phyloP scores from a whole-genome alignment of 1,139 yeast genomes.

The Diutina scorzettiae region DNA sequence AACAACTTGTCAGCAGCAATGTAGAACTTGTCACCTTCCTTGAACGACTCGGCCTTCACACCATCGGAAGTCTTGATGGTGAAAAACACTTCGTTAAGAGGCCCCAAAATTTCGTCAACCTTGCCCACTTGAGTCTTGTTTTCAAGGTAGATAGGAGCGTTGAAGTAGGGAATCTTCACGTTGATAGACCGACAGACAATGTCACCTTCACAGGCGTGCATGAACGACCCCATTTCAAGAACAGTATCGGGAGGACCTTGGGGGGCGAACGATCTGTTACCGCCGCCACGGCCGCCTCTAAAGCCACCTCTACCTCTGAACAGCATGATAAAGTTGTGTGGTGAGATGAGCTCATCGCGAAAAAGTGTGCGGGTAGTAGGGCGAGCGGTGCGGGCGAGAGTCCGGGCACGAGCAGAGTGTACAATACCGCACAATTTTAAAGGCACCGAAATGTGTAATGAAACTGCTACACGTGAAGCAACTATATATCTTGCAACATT shows the following conservation, averaged over 20 bases:
- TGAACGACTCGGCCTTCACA: constrained; percentile 85
- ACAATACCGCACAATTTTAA: no score
- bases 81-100: constrained; percentile 91
- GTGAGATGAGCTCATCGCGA: constrained; percentile 4
- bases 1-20: constrained; percentile 91
- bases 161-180: constrained; percentile 92
- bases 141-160: constrained; percentile 95
- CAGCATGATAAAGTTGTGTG: constrained; percentile 16
- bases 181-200: constrained; percentile 93
- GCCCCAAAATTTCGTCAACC: constrained; percentile 96
- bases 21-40: constrained; percentile 90
- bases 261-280: constrained; percentile 6
- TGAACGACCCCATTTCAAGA: constrained; percentile 85
- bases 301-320: constrained; percentile 64
- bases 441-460: no score
- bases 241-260: constrained; percentile 87
- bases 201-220: constrained; percentile 94
- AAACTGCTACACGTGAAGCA: no score
- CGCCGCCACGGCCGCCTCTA: constrained; percentile 35
- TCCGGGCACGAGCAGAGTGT: no score
- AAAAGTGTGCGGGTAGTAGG: not conserved
- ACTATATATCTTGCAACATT: no score
- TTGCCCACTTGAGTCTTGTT: constrained; percentile 94
- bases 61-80: constrained; percentile 95
- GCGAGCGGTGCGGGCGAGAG: not conserved